Evolutionary conservation across 2,329 filamentous ascomycete species (phyloP).

Genomic region (Trichoderma semiorbis): DNA sequence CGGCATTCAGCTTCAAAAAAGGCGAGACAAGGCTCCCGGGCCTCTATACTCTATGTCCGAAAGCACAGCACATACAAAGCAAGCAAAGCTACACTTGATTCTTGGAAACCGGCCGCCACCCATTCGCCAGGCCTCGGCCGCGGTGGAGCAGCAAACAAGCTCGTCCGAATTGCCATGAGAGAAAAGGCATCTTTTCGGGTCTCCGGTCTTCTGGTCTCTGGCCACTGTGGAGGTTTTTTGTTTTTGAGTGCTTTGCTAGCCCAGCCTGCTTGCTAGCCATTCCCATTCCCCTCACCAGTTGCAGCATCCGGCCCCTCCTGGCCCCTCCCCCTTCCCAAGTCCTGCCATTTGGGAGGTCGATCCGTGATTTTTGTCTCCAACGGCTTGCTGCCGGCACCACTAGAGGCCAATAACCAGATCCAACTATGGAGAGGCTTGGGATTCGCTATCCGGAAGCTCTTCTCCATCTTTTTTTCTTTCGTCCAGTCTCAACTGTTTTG

Average conservation of each 20-base stretch:
- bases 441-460: constrained; percentile 11
- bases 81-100: background rate
- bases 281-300: constrained; percentile 11
- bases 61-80: background rate
- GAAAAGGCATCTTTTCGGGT: background rate
- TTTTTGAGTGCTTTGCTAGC: constrained; percentile 5
- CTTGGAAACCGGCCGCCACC: background rate
- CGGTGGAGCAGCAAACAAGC: constrained; percentile 1
- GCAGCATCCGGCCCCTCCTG: constrained; percentile 14
- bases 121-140: background rate
- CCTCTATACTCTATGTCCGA: background rate
- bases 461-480: constrained; percentile 7
- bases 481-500: background rate
- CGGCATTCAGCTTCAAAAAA: constrained; percentile 6
- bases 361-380: constrained; percentile 15
- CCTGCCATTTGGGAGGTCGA: constrained; percentile 8
- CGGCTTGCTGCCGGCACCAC: constrained; percentile 11
- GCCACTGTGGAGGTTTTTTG: background rate
- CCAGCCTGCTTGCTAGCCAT: background rate
- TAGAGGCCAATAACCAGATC: constrained; percentile 5
- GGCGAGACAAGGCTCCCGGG: constrained; percentile 12
- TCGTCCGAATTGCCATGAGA: background rate
- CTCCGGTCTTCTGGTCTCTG: background rate
- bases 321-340: constrained; percentile 15
- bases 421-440: constrained; percentile 14